Base-by-base conservation (phyloP, 2,329 filamentous ascomycete species). In the Cercospora sojina region DNA sequence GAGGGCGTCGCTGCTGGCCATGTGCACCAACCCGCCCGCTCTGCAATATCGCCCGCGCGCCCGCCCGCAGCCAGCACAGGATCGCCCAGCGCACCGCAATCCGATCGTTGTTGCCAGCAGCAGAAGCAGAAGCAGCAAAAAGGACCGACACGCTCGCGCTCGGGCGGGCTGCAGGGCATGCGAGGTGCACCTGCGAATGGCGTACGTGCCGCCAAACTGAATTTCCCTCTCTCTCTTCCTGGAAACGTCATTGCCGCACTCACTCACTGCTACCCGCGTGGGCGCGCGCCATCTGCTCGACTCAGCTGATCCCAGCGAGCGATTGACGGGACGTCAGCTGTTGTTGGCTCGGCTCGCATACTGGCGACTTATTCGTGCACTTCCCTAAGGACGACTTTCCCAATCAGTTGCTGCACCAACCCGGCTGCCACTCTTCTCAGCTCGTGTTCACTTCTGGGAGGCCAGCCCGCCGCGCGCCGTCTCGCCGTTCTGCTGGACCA, bases 391-490 rank as follows among this genome's bases (percentile, higher is more conserved):
- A 65, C 58, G 38, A 62, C 64, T 25, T 51, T 38, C 65, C 65
- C 60, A 61, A 64, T 20, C 61, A 23, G 58, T 49, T 31, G 55
- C 62, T 47, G 63, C 61, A 68, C 68, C 62, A 32, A 51, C 66
- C 68, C 59, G 55, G 64, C 68, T 62, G 49, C 27, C 67, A 56
- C 68, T 64, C 43, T 67, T 67, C 64, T 68, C 68, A 68, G 64
- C 68, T 62, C 64, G 66, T 64, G 61, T 64, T 63, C 55, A 47
- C 38, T 57, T 56, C 49, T 59, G 38, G 57, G 27, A 35, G 43
- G 67, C 65, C 62, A 59, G 66, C 59, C 66, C 68, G 59, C 47
- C 55, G 31, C 49, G 59, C 61, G 63, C 67, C 67, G 59, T 29
- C 59, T 59, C 35, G 61, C 61, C 55, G 49, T 56, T 25, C 43